Percentiles rank a stretch among this genome's conserved stretches.
Evolutionary conservation across 1,284 basidiomycete genomes (phyloP).

Genomic region (Schizophyllum commune): DNA sequence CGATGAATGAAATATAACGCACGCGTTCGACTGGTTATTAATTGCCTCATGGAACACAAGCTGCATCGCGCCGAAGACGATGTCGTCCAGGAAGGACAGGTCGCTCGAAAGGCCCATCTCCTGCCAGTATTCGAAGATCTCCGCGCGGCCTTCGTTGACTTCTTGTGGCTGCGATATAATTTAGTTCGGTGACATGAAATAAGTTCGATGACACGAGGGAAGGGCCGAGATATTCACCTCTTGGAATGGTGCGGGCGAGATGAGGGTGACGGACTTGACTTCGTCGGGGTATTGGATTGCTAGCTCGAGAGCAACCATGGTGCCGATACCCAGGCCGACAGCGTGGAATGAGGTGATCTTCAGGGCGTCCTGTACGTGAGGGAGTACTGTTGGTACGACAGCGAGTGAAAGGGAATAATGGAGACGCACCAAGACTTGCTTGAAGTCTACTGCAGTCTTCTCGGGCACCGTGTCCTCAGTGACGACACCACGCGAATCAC

Average conservation of each 20-base stretch:
- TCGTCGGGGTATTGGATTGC: constrained; percentile 23
- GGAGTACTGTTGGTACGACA: neutral
- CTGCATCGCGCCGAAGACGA: constrained; percentile 22
- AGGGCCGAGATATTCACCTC: constrained; percentile 18
- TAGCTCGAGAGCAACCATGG: constrained; percentile 23
- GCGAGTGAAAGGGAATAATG: no score
- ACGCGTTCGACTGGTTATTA: constrained; percentile 19
- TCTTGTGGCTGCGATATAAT: neutral
- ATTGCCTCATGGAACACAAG: constrained; percentile 23
- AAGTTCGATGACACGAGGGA: neutral
- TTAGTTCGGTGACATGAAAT: no score
- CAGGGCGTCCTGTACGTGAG: constrained; percentile 21
- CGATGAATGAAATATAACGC: neutral
- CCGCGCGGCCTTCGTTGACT: neutral
- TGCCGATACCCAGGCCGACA: constrained; percentile 27
- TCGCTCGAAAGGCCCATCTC: constrained; percentile 5
- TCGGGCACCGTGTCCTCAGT: neutral
- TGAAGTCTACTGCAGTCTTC: neutral
- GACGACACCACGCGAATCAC: constrained; percentile 13
- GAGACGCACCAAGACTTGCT: neutral
- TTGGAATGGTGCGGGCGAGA: constrained; percentile 24
- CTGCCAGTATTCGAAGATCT: constrained; percentile 8
- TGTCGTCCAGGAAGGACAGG: constrained; percentile 11
- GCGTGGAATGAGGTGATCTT: constrained; percentile 26
- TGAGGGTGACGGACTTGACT: constrained; percentile 25